phyloP scores from a whole-genome alignment of 305 asterid genomes.

The Withania somnifera region DNA sequence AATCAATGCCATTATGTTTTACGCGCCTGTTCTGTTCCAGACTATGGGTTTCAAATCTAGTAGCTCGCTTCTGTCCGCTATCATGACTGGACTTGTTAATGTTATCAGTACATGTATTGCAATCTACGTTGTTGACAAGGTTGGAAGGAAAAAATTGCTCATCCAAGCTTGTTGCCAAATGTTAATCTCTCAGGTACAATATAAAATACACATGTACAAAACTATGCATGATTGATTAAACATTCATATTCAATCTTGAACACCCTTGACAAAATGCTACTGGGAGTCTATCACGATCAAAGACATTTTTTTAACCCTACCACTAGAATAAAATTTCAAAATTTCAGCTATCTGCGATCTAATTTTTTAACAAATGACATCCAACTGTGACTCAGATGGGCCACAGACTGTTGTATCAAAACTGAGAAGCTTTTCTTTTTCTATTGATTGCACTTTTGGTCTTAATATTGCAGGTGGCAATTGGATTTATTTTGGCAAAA shows the following conservation, averaged over 20 bases:
- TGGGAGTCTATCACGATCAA: neutral
- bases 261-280: neutral
- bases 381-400: too few relatives aligned
- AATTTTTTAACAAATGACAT: neutral
- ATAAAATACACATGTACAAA: too few relatives aligned
- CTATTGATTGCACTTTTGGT: neutral
- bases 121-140: conserved; percentile 14
- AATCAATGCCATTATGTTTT: conserved; percentile 50
- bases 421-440: neutral
- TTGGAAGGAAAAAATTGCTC: conserved; percentile 25
- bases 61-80: conserved; percentile 23
- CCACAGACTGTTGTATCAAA: neutral
- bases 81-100: conserved; percentile 24
- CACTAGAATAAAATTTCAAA: neutral
- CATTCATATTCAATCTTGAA: neutral
- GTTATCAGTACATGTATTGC: conserved; percentile 23
- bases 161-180: conserved; percentile 29
- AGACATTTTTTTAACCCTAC: neutral
- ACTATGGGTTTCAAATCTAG: conserved; percentile 24
- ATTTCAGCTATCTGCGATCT: too few relatives aligned
- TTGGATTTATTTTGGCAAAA: neutral
- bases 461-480: neutral
- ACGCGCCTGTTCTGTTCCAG: conserved; percentile 31
- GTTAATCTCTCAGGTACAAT: conserved; percentile 25
- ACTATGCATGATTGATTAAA: neutral